phyloP scores from a whole-genome alignment of 1,139 yeast species.

The Debaryomycetaceae sp. region DNA sequence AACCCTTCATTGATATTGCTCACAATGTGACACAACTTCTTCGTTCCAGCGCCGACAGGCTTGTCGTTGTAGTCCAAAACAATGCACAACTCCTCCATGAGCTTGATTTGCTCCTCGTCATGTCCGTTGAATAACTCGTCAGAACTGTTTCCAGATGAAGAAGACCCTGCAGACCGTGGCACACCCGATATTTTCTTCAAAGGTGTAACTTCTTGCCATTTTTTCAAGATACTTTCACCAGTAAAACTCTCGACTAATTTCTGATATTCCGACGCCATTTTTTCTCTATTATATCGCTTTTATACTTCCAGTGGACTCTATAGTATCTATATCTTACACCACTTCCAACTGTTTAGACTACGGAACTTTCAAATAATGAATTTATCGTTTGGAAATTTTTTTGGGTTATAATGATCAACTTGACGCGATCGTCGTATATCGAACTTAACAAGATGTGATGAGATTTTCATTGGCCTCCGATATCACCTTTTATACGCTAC shows the following conservation, averaged over 20 bases:
- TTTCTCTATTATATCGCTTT: neutral
- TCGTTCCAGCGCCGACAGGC: slow-evolving; percentile 92
- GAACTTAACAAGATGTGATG: neutral
- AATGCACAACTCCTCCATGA: slow-evolving; percentile 96
- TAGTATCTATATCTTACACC: neutral
- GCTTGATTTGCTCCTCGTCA: slow-evolving; percentile 87
- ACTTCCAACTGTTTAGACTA: neutral
- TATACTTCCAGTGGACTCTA: neutral
- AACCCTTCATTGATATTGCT: slow-evolving; percentile 79
- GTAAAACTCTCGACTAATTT: slow-evolving; percentile 51
- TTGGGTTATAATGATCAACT: neutral
- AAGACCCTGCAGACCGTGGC: slow-evolving; percentile 33
- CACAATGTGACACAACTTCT: slow-evolving; percentile 90
- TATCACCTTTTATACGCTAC: too few relatives aligned
- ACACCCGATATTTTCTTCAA: slow-evolving; percentile 46
- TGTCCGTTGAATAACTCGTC: slow-evolving; percentile 67
- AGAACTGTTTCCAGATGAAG: slow-evolving; percentile 17
- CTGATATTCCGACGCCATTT: slow-evolving; percentile 33
- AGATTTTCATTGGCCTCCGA: neutral
- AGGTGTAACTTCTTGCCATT: slow-evolving; percentile 66
- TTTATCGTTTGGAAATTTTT: neutral
- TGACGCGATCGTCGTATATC: neutral
- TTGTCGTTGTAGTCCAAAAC: slow-evolving; percentile 83
- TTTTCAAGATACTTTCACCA: slow-evolving; percentile 46
- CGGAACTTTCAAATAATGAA: neutral